Conservation (phyloP, 2,329 filamentous ascomycete genomes). For the Ophiostoma ulmi region DNA sequence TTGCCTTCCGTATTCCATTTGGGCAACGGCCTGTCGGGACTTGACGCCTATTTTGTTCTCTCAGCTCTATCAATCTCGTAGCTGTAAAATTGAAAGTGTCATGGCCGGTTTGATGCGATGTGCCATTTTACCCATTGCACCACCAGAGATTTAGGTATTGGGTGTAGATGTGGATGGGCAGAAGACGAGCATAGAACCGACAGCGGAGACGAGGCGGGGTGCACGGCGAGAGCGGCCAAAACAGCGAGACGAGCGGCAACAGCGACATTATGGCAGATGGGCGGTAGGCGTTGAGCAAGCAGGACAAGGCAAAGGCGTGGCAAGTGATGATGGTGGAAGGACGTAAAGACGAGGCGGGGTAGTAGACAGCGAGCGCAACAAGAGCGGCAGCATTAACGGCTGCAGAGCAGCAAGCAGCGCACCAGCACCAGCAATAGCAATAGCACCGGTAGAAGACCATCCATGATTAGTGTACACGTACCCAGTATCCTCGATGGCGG, state of each 20-base stretch:
- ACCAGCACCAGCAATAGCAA: background rate
- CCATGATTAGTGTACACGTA: background rate
- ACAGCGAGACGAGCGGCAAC: background rate
- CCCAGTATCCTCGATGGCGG: slow-evolving; percentile 15
- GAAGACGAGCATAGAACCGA: background rate
- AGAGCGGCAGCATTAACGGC: background rate
- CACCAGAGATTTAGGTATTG: background rate
- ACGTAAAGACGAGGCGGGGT: slow-evolving; percentile 5
- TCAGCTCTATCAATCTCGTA: background rate
- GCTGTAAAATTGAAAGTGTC: background rate
- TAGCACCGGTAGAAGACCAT: background rate
- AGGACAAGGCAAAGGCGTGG: background rate
- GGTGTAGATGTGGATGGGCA: background rate
- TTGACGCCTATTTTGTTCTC: background rate
- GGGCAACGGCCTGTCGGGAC: background rate
- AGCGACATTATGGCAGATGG: background rate
- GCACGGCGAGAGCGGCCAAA: background rate
- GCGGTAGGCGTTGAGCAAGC: background rate
- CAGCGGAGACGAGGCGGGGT: slow-evolving; percentile 6
- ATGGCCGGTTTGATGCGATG: too few relatives aligned
- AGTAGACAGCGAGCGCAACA: slow-evolving; percentile 5
- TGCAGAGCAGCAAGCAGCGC: slow-evolving; percentile 4
- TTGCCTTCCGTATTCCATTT: background rate
- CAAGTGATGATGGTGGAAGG: background rate
- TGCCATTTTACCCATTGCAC: too few relatives aligned